Base-by-base conservation (phyloP, 768 basidiomycete species). In the Tylopilus sp. region DNA sequence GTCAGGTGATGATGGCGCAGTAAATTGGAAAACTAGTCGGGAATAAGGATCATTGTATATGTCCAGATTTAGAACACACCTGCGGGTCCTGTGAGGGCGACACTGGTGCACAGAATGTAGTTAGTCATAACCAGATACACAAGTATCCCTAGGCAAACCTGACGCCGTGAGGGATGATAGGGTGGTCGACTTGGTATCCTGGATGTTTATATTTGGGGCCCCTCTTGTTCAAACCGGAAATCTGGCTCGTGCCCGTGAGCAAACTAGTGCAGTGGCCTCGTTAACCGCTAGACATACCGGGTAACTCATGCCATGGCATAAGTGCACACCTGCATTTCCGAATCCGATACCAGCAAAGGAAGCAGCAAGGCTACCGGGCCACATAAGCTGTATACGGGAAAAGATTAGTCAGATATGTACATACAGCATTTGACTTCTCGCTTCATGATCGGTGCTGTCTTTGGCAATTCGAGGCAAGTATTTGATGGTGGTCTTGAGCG, bases 261-360 rank as follows among this genome's bases (percentile, higher is more conserved):
- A 50, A 41, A n/a, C 22, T 29, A 25, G 33, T n/a, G n/a, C n/a
- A n/a, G 36, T 28, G 29, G 21, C n/a, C 21, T 45, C n/a, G 30
- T 50, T 46, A n/a, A 54, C 31, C 9, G 30, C 36, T 21, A 25
- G 9, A 73, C 83, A 56, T 62, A 90, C 91, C 6, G 89, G 89
- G 61, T 91, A 91, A 63, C 88, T 89, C 78, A 92, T 90, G 46
- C 91, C 92, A 61, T 93, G 92, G 60, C 90, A 92, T 47, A 95
- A 66, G 70, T 94, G 92, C 4, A 94, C 91, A 6, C 92, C 93
- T 11, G 94, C 93, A 63, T 93, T 94, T 29, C 93, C 92, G 60
- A 95, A 95, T 1, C 95, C 94, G 42, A 96, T 96, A 30, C 95
- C 95, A 57, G 95, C 95, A 55, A 96, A 94, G 13, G 93, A 93